A percentile compares a stretch with the other conserved stretches of the same genome.
These are phyloP conservation scores for Rhodosporidiobolus sp. DNA, from an alignment of 768 basidiomycete genomes.

Conservation along the genomic window DNA sequence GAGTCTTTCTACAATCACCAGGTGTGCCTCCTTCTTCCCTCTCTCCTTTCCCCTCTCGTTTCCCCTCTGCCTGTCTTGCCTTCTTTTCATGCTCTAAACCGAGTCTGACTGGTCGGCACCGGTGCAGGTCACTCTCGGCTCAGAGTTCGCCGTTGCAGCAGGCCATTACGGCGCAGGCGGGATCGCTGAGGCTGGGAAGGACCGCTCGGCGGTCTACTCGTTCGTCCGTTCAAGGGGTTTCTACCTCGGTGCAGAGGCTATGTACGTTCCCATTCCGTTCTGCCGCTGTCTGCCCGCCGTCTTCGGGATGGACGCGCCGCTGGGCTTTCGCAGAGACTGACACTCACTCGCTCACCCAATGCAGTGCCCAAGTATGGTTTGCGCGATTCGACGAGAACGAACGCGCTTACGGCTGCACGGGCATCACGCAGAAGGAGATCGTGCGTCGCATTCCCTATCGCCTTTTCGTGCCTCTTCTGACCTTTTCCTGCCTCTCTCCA, in stretches of 20 bases:
- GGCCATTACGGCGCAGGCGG: slow-evolving; percentile 42
- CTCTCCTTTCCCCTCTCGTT: too few relatives aligned
- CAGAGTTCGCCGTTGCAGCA: slow-evolving; percentile 39
- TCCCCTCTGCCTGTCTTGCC: too few relatives aligned
- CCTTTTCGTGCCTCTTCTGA: not conserved
- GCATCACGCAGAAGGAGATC: slow-evolving; percentile 12
- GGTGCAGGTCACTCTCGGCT: slow-evolving; percentile 23
- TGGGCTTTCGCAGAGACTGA: too few relatives aligned
- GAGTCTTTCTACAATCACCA: slow-evolving; percentile 30
- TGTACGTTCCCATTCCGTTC: too few relatives aligned
- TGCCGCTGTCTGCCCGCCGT: too few relatives aligned
- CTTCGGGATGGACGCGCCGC: too few relatives aligned
- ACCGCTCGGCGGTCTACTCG: slow-evolving; percentile 33
- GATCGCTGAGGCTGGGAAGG: slow-evolving; percentile 33
- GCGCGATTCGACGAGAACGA: slow-evolving; percentile 33
- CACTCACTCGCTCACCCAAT: too few relatives aligned
- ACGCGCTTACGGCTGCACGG: slow-evolving; percentile 9
- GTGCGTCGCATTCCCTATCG: not conserved
- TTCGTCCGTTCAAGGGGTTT: slow-evolving; percentile 38
- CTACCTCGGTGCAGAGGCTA: slow-evolving; percentile 40
- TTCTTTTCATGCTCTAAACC: too few relatives aligned
- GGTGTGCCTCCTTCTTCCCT: too few relatives aligned
- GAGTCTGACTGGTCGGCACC: too few relatives aligned
- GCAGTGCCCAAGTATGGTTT: slow-evolving; percentile 29
- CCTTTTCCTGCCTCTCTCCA: not conserved